These are phyloP conservation scores for Dothistroma pini DNA, from an alignment of 2,329 filamentous ascomycete species.

Conservation along the genomic window DNA sequence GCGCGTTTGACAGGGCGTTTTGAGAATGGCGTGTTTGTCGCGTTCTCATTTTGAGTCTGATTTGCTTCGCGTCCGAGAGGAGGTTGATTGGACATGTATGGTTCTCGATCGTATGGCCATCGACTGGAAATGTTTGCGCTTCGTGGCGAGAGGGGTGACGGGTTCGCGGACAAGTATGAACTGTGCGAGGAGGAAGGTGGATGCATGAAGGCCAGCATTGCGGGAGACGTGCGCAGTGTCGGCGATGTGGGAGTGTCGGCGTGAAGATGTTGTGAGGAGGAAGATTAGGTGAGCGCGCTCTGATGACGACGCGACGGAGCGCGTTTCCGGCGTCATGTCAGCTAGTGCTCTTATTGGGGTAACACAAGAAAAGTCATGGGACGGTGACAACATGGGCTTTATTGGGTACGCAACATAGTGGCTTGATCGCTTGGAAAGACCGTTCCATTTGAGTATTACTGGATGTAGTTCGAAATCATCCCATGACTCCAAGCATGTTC, in stretches of 20 bases:
- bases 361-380: neutral
- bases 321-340: neutral
- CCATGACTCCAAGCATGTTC: neutral
- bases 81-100: conserved; percentile 15
- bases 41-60: neutral
- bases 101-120: conserved; percentile 11
- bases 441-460: too few species aligned
- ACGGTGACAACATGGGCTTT: neutral
- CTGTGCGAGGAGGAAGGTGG: conserved; percentile 18
- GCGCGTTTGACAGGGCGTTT: conserved; percentile 53
- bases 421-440: too few species aligned
- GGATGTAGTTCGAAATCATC: too few species aligned
- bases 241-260: neutral
- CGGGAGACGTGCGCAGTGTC: neutral
- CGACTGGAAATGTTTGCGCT: conserved; percentile 37
- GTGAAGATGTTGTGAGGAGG: neutral
- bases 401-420: too few species aligned
- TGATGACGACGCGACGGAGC: conserved; percentile 1
- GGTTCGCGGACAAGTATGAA: conserved; percentile 29
- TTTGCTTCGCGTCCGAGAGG: conserved; percentile 15
- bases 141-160: conserved; percentile 46
- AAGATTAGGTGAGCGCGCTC: neutral
- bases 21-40: conserved; percentile 9
- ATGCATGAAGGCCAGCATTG: conserved; percentile 17
- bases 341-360: neutral